A percentile compares a stretch with the other conserved stretches of the same genome.
Conservation (phyloP, 2,329 filamentous ascomycete species). For the Ploettnerulaceae sp. region DNA sequence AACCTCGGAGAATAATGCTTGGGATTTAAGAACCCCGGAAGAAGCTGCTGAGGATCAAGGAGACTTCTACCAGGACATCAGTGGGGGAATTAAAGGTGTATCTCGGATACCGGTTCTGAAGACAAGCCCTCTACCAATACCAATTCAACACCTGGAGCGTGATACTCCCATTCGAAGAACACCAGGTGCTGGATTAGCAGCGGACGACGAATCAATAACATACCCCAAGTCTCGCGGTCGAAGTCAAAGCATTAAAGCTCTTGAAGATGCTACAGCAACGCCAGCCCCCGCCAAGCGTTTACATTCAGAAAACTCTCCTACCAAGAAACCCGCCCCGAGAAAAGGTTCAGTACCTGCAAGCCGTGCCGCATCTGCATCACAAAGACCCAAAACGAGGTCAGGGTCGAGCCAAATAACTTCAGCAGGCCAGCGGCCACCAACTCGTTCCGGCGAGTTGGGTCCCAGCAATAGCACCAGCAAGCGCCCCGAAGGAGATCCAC, state of each 20-base stretch:
- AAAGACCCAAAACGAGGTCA: constrained; percentile 55
- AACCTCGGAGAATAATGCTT: constrained; percentile 43
- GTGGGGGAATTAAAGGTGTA: constrained; percentile 52
- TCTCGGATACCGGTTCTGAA: constrained; percentile 88
- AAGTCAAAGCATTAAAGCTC: constrained; percentile 60
- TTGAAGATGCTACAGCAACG: constrained; percentile 47
- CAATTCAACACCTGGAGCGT: constrained; percentile 66
- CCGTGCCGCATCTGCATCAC: constrained; percentile 31
- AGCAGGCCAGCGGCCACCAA: constrained; percentile 52
- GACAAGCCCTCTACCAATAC: constrained; percentile 70
- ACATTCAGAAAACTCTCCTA: constrained; percentile 47
- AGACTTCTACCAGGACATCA: constrained; percentile 47
- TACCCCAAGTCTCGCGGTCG: constrained; percentile 61
- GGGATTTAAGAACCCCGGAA: constrained; percentile 72
- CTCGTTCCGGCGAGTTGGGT: constrained; percentile 53
- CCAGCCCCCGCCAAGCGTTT: constrained; percentile 34
- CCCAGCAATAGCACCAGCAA: constrained; percentile 41
- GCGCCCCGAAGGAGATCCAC: constrained; percentile 86
- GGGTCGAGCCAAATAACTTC: constrained; percentile 46
- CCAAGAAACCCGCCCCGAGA: constrained; percentile 39
- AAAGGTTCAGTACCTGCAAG: constrained; percentile 29
- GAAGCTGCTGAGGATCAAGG: constrained; percentile 64
- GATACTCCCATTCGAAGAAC: constrained; percentile 63
- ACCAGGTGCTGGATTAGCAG: constrained; percentile 46
- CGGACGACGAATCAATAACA: constrained; percentile 54